These are phyloP conservation scores for Sarocladium oryzae DNA, from an alignment of 2,329 filamentous ascomycete species.

Conservation along the genomic window DNA sequence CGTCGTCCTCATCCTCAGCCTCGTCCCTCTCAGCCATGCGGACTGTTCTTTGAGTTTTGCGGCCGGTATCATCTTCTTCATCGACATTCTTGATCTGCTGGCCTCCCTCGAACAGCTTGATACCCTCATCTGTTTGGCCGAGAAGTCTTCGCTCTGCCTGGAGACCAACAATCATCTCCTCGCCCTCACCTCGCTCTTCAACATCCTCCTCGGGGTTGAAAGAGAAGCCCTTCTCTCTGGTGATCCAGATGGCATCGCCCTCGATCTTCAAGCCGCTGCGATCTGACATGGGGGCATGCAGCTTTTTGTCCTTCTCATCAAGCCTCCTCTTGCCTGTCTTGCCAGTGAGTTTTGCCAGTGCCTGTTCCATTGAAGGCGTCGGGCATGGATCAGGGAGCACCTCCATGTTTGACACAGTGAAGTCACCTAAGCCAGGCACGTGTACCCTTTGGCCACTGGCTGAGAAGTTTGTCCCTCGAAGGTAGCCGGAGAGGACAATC, in stretches of 20 bases:
- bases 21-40: slow-evolving; percentile 55
- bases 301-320: slow-evolving; percentile 92
- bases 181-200: slow-evolving; percentile 80
- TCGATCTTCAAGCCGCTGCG: slow-evolving; percentile 94
- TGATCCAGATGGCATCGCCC: slow-evolving; percentile 92
- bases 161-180: slow-evolving; percentile 86
- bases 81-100: slow-evolving; percentile 55
- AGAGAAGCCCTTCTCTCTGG: slow-evolving; percentile 62
- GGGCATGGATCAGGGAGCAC: slow-evolving; percentile 89
- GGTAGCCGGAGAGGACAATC: slow-evolving; percentile 85
- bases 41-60: slow-evolving; percentile 52
- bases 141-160: slow-evolving; percentile 77
- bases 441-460: slow-evolving; percentile 81
- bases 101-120: slow-evolving; percentile 80
- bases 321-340: slow-evolving; percentile 74
- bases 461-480: slow-evolving; percentile 90
- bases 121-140: slow-evolving; percentile 73
- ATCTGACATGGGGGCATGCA: slow-evolving; percentile 98
- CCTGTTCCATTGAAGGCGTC: slow-evolving; percentile 85
- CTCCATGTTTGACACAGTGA: slow-evolving; percentile 78
- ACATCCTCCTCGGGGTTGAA: slow-evolving; percentile 61
- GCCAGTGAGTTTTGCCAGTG: slow-evolving; percentile 73
- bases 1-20: slow-evolving; percentile 43
- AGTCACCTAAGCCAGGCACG: slow-evolving; percentile 85
- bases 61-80: slow-evolving; percentile 48